These are phyloP conservation scores for Scheffersomyces titani DNA, from an alignment of 1,139 yeast species.

Conservation along the genomic window DNA sequence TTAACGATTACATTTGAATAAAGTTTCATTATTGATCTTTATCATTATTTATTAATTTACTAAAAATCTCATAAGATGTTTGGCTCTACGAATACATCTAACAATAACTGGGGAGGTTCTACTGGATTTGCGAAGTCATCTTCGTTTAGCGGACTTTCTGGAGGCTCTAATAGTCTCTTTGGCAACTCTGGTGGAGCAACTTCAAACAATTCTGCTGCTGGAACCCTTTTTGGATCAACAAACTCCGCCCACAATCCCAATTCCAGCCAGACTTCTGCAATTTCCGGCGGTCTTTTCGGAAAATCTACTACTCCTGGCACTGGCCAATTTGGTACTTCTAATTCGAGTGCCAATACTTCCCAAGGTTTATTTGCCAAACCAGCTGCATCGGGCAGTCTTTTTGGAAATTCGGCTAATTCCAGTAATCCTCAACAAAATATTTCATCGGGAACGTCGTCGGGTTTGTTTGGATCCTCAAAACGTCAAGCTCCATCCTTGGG, in stretches of 20 bases:
- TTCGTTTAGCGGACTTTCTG: constrained; percentile 12
- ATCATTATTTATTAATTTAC: neutral
- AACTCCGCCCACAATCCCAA: constrained; percentile 3
- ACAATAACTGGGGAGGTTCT: constrained; percentile 26
- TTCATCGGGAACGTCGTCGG: constrained; percentile 3
- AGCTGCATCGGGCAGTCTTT: constrained; percentile 9
- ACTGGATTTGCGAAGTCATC: constrained; percentile 26
- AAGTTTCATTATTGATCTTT: neutral
- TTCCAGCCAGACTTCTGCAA: constrained; percentile 3
- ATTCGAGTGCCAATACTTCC: constrained; percentile 3
- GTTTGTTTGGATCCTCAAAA: constrained; percentile 8
- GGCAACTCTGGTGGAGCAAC: constrained; percentile 18
- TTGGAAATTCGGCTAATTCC: constrained; percentile 10
- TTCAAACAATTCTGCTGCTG: constrained; percentile 9
- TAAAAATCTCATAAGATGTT: neutral
- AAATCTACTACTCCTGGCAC: too few relatives aligned
- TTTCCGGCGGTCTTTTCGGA: constrained; percentile 32
- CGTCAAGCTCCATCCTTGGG: constrained; percentile 23
- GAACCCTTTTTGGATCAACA: constrained; percentile 18
- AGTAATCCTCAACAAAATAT: constrained; percentile 3
- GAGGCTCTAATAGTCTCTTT: constrained; percentile 15
- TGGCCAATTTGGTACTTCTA: constrained; percentile 11
- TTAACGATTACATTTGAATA: too few relatives aligned
- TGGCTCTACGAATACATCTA: constrained; percentile 4
- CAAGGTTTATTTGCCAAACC: constrained; percentile 4